Evolutionary conservation across 2,329 filamentous ascomycete species (phyloP), one percentile per base, ranked within the genome.

Genomic region (Penicillium brevicompactum): DNA sequence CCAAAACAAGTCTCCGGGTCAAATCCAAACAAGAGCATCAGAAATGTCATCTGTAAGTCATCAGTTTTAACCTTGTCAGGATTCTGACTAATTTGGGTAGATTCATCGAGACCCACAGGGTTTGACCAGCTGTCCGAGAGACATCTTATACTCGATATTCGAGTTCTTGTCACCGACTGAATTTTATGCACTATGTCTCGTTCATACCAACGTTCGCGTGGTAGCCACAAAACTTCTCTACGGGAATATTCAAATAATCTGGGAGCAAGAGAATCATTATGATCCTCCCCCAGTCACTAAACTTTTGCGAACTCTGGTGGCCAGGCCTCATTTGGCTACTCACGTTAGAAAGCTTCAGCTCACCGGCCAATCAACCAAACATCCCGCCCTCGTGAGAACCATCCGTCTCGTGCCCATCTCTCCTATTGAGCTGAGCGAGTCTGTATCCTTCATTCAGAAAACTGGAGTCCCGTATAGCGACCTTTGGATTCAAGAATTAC

Each of bases 11-110:
- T 41, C 9, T 41, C 18, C 38, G 38, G 38, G 38, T 18, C 38
- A 18, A 41, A 86, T 56, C 83, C 84, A 4, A 83, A 86, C 54
- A 83, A 86, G 54, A 59, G 85, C 0, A 86, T 83, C 44, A 27
- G 24, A 41, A 51, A 51, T 51, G 49, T 27, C 31, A 45, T 16
- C 40, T 45, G 49, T 51, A 51, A 37, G 41, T 51, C 40, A 24
- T 51, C 21, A 34, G 21, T 45, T n/a, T 10, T n/a, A 18, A 41
- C 31, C 9, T 40, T 43, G 32, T 34, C 38, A 18, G 22, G 30
- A 34, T 42, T 51, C 32, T 38, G 18, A 38, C 49, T 51, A 46
- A 51, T 51, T 16, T 51, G 30, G 3, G 27, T 45, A 51, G 49
- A 40, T 44, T 44, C n/a, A 41, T 41, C 38, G 38, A 41, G 38